A percentile compares a stretch with the other conserved stretches of the same genome.
Conservation (phyloP, 2,329 filamentous ascomycete genomes). For the Fonsecaea monophora region DNA sequence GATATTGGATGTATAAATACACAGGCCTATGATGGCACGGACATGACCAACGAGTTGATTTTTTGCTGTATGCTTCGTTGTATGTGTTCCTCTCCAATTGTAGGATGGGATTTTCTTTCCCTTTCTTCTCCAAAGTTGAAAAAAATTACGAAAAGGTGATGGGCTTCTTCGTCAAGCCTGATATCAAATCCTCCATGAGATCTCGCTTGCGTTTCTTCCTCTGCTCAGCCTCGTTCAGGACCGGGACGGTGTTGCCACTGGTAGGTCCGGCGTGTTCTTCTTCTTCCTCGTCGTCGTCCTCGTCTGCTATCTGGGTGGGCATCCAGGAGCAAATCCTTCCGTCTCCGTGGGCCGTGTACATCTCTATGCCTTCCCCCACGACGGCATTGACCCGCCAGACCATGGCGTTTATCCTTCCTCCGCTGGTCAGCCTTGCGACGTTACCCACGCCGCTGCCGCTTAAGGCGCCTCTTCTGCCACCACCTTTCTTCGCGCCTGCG, state of each 20-base stretch:
- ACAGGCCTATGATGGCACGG: too few relatives aligned
- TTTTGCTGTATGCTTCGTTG: too few relatives aligned
- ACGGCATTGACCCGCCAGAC: conserved; percentile 71
- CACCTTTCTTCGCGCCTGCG: conserved; percentile 4
- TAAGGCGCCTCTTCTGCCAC: conserved; percentile 30
- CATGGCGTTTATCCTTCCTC: conserved; percentile 73
- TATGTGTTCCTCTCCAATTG: too few relatives aligned
- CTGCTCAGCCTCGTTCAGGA: conserved; percentile 46
- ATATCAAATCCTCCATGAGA: conserved; percentile 79
- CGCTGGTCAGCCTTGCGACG: conserved; percentile 47
- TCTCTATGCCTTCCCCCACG: conserved; percentile 65
- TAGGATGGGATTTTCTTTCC: too few relatives aligned
- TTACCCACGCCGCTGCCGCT: not conserved
- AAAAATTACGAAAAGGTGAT: conserved; percentile 64
- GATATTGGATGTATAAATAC: not conserved
- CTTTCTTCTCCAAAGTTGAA: too few relatives aligned
- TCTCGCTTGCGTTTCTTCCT: conserved; percentile 73
- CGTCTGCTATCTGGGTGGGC: conserved; percentile 52
- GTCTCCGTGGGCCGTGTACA: conserved; percentile 85
- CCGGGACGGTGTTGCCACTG: conserved; percentile 5
- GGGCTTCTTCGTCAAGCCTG: conserved; percentile 73
- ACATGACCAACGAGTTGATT: too few relatives aligned
- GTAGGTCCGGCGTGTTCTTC: not conserved
- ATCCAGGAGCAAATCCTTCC: conserved; percentile 83
- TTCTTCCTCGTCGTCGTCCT: conserved; percentile 51